Evolutionary conservation across 768 basidiomycete species (phyloP).

Genomic region (Tricholoma sp.): DNA sequence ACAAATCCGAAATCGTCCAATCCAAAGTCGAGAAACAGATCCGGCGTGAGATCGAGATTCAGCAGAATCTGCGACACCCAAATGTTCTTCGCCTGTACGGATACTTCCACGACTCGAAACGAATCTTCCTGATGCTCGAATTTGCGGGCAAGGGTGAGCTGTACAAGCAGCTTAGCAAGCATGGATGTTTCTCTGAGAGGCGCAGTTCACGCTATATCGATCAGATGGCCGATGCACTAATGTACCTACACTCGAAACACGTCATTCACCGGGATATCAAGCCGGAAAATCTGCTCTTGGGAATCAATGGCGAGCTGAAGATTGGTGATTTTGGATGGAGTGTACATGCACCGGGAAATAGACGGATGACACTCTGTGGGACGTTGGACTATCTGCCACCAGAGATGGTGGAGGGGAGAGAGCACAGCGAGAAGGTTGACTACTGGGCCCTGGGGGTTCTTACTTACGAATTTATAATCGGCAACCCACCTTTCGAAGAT

Average conservation of each 20-base stretch:
- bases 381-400: constrained; percentile 96
- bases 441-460: constrained; percentile 98
- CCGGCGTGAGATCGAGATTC: constrained; percentile 96
- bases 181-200: constrained; percentile 84
- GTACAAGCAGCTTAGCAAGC: constrained; percentile 90
- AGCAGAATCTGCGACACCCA: constrained; percentile 93
- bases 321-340: constrained; percentile 99
- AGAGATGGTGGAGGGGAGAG: constrained; percentile 94
- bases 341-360: constrained; percentile 90
- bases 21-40: constrained; percentile 95
- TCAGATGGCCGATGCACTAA: constrained; percentile 96
- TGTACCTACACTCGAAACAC: constrained; percentile 90
- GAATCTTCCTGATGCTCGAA: constrained; percentile 97
- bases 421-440: constrained; percentile 88
- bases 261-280: constrained; percentile 99
- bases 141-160: constrained; percentile 97
- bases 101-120: constrained; percentile 97
- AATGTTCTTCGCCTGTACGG: constrained; percentile 93
- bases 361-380: constrained; percentile 88
- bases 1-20: constrained; percentile 93
- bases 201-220: constrained; percentile 87
- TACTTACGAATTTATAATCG: constrained; percentile 90
- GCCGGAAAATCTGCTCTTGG: constrained; percentile 93
- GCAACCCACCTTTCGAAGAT: constrained; percentile 81
- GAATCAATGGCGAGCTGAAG: constrained; percentile 95